Evolutionary conservation across 1,284 basidiomycete species (phyloP), one percentile per base, ranked within the genome.

Genomic region (Pseudozyma sp.): DNA sequence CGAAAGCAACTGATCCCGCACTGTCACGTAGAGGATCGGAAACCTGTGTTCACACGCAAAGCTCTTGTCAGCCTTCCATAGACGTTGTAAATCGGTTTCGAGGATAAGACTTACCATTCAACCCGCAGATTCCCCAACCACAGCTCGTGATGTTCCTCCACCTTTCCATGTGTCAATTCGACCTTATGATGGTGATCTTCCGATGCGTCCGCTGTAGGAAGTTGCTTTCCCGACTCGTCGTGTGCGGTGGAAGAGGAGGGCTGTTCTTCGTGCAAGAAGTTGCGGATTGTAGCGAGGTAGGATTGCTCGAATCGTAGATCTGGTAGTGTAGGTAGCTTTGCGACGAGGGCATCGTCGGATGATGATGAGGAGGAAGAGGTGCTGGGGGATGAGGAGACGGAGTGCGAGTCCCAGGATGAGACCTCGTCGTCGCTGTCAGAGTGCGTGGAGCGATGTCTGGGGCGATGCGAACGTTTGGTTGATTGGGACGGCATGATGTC

Each of bases 301-400:
- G 69, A 76, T 47, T 80, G 77, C 58, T 81, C 80, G 46, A 81
- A 81, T 29, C 80, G 70, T 17, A 81, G 60, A 44, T 81, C 80
- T 7, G 80, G 80, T 1, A 81, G 55, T 2, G 68, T 65, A 5
- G 68, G 64, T 0, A 75, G 50, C 33, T 70, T 63, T 4, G 55
- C 17, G 7, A 43, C 24, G 17, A 52, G 10, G 17, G 35, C 54
- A 5, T 19, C 24, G 10, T 62, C 45, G 16, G 49, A 59, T 0
- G 54, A 39, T 0, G 53, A 53, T n/a, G 59, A 66, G n/a, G 62
- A 59, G 4, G 53, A 31, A 1, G 54, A 49, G 48, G 29, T 19
- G 44, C 49, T 44, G 19, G 7, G 19, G 7, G 39, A 42, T 9
- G 55, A 57, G 1, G 66, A 48, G 39, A 24, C 10, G 29, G 56